Percentiles rank a stretch among this genome's conserved stretches.
These are phyloP conservation scores for Polysphondylium violaceum DNA, from an alignment of 78 protist genomes.

Conservation along the genomic window DNA sequence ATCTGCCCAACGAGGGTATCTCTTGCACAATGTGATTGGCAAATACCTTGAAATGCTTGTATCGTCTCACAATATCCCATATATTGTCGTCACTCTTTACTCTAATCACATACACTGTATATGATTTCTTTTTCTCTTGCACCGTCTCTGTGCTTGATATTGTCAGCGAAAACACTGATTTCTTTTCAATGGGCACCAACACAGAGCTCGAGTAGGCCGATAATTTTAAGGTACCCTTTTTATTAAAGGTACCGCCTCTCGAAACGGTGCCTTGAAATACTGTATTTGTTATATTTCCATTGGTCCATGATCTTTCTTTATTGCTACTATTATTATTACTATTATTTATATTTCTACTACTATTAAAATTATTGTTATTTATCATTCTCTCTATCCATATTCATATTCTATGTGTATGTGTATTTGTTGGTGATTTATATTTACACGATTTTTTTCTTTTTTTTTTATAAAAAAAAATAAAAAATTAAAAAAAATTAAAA, in stretches of 20 bases:
- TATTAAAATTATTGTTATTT: too few relatives aligned
- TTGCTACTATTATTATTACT: not conserved
- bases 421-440: too few relatives aligned
- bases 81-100: slow-evolving; percentile 30
- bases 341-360: too few relatives aligned
- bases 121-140: slow-evolving; percentile 19
- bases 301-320: not conserved
- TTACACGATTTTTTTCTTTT: not conserved
- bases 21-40: slow-evolving; percentile 44
- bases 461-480: too few relatives aligned
- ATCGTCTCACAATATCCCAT: slow-evolving; percentile 67
- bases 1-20: slow-evolving; percentile 20
- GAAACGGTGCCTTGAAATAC: slow-evolving; percentile 38
- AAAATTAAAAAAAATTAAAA: too few relatives aligned
- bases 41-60: slow-evolving; percentile 72
- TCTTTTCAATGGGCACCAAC: slow-evolving; percentile 44
- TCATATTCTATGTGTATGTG: not conserved
- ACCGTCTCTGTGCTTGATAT: slow-evolving; percentile 61
- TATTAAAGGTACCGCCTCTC: slow-evolving; percentile 52
- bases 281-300: slow-evolving; percentile 4
- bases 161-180: slow-evolving; percentile 14
- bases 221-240: slow-evolving; percentile 23
- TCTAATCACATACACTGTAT: slow-evolving; percentile 71
- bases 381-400: not conserved
- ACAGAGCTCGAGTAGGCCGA: slow-evolving; percentile 39